Evolutionary conservation across 2,329 filamentous ascomycete species (phyloP), one percentile per base, ranked within the genome.

Genomic region (Fusarium sp.): DNA sequence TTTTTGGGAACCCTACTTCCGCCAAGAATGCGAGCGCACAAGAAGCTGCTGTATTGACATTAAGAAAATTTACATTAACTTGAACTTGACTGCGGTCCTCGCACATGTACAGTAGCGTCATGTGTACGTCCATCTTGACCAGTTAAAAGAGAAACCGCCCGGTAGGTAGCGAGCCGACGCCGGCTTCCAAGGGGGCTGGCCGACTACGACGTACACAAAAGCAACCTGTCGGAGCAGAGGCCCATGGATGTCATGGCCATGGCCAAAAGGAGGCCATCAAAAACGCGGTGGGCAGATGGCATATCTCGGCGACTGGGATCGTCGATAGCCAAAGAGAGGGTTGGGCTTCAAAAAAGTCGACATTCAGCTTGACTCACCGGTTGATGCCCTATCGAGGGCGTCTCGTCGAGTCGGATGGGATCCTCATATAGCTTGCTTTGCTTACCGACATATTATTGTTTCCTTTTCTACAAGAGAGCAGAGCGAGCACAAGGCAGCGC

Each of bases 91-190:
- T 58, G 62, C 61, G 65, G 67, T 75, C 59, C 35, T 69, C 56
- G 59, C 13, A 29, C 42, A 73, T 50, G 67, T 76, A 73, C 71
- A 77, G 76, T 75, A 78, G 73, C 72, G 76, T 70, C 76, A 78
- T 77, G 71, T 69, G 76, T 67, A 64, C 54, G 59, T 62, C 71
- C 62, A 29, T 54, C 50, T 62, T 52, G 67, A 35, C 74, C 74
- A 78, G 74, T 72, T 59, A 67, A 38, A 75, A 34, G 40, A 69
- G 52, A 50, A 47, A 61, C 65, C 67, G 38, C 58, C 64, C 42
- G 66, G 61, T 38, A 71, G 67, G 68, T 62, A 76, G 65, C 64
- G 64, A 71, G 59, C 67, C 68, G 63, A 70, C 66, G 62, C 40
- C 68, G 72, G 76, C 67, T 69, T 52, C 47, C 29, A 50, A 52